phyloP scores from a whole-genome alignment of 495 filamentous ascomycete species.

The Annulohypoxylon stygium region DNA sequence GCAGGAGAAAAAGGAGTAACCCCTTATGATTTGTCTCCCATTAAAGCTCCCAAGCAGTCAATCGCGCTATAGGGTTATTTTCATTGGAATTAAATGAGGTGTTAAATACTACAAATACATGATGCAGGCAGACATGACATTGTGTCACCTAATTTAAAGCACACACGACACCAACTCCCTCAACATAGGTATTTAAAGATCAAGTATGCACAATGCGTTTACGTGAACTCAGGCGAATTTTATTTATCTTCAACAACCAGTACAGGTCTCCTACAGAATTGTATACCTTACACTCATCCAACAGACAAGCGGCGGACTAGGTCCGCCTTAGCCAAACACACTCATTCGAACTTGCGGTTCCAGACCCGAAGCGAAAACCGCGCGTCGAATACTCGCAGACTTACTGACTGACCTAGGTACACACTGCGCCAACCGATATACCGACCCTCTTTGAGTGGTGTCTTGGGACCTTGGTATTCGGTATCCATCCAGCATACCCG shows the following conservation, averaged over 20 bases:
- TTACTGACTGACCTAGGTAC: background rate
- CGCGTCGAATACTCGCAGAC: background rate
- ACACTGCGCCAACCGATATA: slow-evolving; percentile 1
- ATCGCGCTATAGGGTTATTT: no score
- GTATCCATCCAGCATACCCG: background rate
- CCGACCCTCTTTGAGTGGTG: background rate
- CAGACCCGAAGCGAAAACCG: background rate
- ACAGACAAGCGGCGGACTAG: background rate
- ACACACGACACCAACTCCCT: no score
- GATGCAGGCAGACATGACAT: no score
- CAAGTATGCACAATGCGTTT: background rate
- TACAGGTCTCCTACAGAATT: background rate
- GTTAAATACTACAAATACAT: no score
- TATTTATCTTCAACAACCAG: background rate
- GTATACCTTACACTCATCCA: background rate
- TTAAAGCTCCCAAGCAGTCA: no score
- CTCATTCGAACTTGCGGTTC: background rate
- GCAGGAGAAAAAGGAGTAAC: no score
- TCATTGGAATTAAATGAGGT: no score
- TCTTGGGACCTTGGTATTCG: background rate
- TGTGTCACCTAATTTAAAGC: no score
- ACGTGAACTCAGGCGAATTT: background rate
- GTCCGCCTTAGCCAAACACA: background rate
- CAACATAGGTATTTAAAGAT: background rate
- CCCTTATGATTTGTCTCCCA: no score